Evolutionary conservation across 1,284 basidiomycete genomes (phyloP).

Genomic region (Termitomyces sp.): DNA sequence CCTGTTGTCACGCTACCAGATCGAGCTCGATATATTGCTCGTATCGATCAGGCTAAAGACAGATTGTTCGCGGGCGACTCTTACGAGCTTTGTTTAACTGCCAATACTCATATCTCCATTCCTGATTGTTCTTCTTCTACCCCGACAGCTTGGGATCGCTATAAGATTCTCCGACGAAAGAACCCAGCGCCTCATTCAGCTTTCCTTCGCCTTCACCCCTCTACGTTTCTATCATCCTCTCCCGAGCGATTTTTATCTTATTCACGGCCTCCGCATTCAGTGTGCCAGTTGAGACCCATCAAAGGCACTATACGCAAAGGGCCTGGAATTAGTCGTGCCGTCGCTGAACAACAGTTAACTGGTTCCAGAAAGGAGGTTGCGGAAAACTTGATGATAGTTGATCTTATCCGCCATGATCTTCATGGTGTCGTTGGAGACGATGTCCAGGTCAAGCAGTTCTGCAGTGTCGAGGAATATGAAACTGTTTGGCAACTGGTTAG

Average conservation of each 20-base stretch:
- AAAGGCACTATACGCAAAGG: constrained; percentile 85
- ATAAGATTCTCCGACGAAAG: constrained; percentile 62
- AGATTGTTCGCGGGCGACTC: constrained; percentile 83
- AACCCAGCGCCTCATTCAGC: constrained; percentile 94
- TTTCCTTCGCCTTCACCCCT: constrained; percentile 70
- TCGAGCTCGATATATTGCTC: constrained; percentile 60
- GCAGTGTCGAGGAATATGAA: constrained; percentile 87
- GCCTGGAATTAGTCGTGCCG: constrained; percentile 54
- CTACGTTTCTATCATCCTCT: constrained; percentile 73
- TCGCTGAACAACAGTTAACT: constrained; percentile 61
- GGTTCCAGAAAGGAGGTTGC: constrained; percentile 90
- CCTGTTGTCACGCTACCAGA: constrained; percentile 47
- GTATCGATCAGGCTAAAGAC: constrained; percentile 73
- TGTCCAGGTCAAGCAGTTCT: constrained; percentile 84
- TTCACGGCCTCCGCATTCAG: constrained; percentile 53
- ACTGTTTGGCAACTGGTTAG: constrained; percentile 97
- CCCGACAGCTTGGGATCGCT: constrained; percentile 67
- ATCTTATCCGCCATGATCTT: constrained; percentile 91
- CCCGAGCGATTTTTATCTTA: constrained; percentile 95
- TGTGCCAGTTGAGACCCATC: constrained; percentile 89
- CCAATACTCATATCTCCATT: constrained; percentile 55
- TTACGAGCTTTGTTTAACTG: constrained; percentile 96
- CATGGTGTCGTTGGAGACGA: constrained; percentile 71
- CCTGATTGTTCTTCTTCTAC: constrained; percentile 29
- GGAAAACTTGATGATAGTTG: constrained; percentile 98